phyloP scores from a whole-genome alignment of 2,329 filamentous ascomycete genomes.

The Aureobasidium vineae region DNA sequence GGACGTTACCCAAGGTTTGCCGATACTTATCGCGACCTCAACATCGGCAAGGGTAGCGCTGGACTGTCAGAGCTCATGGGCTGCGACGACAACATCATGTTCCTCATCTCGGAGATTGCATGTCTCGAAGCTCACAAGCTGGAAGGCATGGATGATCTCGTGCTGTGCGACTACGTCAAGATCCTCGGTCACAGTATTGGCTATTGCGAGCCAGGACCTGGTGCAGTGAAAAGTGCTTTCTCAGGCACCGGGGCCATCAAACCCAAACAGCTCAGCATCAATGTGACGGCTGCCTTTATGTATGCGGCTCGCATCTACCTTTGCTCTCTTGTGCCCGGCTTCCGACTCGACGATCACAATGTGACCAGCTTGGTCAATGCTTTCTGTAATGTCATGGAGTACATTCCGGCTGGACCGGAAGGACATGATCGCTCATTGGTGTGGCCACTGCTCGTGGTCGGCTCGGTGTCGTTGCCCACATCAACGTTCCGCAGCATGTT shows the following conservation, averaged over 20 bases:
- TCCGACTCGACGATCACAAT: constrained; percentile 70
- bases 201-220: constrained; percentile 61
- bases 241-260: constrained; percentile 68
- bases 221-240: constrained; percentile 51
- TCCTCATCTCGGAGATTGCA: constrained; percentile 94
- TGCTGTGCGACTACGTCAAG: constrained; percentile 83
- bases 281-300: constrained; percentile 89
- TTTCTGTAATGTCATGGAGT: constrained; percentile 71
- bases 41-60: constrained; percentile 63
- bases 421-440: constrained; percentile 89
- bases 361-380: constrained; percentile 75
- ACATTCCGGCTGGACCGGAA: constrained; percentile 74
- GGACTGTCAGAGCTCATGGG: constrained; percentile 94
- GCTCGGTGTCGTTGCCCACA: constrained; percentile 68
- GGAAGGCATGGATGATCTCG: constrained; percentile 78
- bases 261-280: constrained; percentile 78
- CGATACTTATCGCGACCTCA: constrained; percentile 93
- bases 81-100: constrained; percentile 96
- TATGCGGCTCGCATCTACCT: constrained; percentile 92
- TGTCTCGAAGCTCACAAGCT: constrained; percentile 88
- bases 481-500: constrained; percentile 78
- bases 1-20: constrained; percentile 84
- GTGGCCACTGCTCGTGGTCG: constrained; percentile 90
- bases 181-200: constrained; percentile 85
- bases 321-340: constrained; percentile 91